Evolutionary conservation across 768 basidiomycete species (phyloP).

Genomic region (Dendrothele bispora): DNA sequence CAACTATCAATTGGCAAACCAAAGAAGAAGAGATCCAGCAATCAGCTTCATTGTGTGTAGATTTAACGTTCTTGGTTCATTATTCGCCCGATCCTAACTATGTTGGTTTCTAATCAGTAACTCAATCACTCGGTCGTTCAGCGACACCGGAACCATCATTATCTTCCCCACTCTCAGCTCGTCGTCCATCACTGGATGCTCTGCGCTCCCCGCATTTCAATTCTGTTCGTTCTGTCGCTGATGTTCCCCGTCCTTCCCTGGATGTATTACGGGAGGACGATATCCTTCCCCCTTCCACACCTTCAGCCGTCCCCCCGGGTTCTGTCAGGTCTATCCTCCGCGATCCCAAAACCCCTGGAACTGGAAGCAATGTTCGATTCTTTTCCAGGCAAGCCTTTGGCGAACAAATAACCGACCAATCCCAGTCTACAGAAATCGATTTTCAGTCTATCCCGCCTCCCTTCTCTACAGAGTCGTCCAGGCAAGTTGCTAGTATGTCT

Average conservation of each 20-base stretch:
- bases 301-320: conserved; percentile 34
- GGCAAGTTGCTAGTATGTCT: conserved; percentile 22
- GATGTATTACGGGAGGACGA: conserved; percentile 34
- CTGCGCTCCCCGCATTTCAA: conserved; percentile 2
- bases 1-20: conserved; percentile 33
- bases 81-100: conserved; percentile 22
- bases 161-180: conserved; percentile 14
- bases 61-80: conserved; percentile 34
- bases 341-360: conserved; percentile 69
- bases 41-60: conserved; percentile 30
- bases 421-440: conserved; percentile 38
- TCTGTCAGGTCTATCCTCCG: conserved; percentile 75
- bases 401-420: conserved; percentile 64
- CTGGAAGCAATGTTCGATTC: conserved; percentile 79
- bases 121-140: conserved; percentile 18
- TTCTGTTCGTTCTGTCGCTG: conserved; percentile 6
- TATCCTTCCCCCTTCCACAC: conserved; percentile 28
- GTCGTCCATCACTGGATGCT: conserved; percentile 10
- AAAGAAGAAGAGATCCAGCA: conserved; percentile 54
- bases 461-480: conserved; percentile 26
- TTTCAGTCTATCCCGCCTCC: conserved; percentile 22
- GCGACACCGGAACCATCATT: conserved; percentile 2
- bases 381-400: conserved; percentile 70
- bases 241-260: conserved; percentile 35
- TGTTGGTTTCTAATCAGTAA: conserved; percentile 2